phyloP scores from a whole-genome alignment of 495 filamentous ascomycete genomes.

The Polyplosphaeria fusca region DNA sequence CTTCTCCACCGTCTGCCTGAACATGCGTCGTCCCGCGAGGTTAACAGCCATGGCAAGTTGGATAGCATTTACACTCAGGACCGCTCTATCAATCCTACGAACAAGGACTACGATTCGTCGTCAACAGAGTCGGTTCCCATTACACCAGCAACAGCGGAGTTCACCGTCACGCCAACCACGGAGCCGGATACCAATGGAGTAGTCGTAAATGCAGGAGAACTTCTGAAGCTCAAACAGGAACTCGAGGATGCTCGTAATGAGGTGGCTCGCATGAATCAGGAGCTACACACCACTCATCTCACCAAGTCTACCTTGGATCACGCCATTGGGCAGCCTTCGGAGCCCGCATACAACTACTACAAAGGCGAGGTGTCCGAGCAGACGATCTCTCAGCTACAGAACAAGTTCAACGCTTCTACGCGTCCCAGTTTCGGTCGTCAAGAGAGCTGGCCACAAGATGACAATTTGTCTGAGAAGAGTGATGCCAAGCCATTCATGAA shows the following conservation, averaged over 20 bases:
- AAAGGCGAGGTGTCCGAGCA: conserved; percentile 52
- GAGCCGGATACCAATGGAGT: conserved; percentile 40
- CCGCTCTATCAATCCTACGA: not conserved
- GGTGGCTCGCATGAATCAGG: conserved; percentile 78
- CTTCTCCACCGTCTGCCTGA: conserved; percentile 66
- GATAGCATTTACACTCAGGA: not conserved
- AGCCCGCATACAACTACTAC: conserved; percentile 49
- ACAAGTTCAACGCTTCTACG: conserved; percentile 51
- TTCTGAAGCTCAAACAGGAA: conserved; percentile 64
- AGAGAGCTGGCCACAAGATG: conserved; percentile 63
- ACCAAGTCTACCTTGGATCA: conserved; percentile 74
- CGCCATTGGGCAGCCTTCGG: conserved; percentile 61
- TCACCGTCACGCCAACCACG: conserved; percentile 44
- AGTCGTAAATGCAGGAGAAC: conserved; percentile 46
- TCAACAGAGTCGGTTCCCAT: conserved; percentile 54
- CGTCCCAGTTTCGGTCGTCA: conserved; percentile 54
- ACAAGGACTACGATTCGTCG: conserved; percentile 38
- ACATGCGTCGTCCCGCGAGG: conserved; percentile 57
- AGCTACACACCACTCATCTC: conserved; percentile 74
- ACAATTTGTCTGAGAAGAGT: conserved; percentile 61
- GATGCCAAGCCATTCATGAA: conserved; percentile 62
- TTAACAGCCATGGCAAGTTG: conserved; percentile 47
- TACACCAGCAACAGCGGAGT: conserved; percentile 56
- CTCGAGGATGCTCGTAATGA: conserved; percentile 73
- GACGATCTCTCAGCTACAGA: conserved; percentile 53